Evolutionary conservation across 1,139 yeast genomes (phyloP), one percentile per base, ranked within the genome.

Genomic region (Candida tropicalis): DNA sequence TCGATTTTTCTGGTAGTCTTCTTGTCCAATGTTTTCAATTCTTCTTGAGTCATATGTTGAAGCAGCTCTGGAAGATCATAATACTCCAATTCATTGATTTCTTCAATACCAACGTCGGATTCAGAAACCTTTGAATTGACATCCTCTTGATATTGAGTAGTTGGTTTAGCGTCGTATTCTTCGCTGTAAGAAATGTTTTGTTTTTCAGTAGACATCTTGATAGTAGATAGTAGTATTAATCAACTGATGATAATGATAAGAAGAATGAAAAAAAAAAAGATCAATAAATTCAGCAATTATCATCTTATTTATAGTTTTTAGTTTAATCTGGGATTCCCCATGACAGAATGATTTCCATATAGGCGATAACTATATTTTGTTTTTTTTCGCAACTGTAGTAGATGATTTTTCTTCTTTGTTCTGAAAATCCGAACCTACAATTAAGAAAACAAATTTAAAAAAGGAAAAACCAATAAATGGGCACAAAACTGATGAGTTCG

Each of bases 1-100:
- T 82, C 87, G 38, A 81, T 64, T 51, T 77, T 81, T 44, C 76
- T 55, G 24, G 65, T 64, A 27, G 77, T 66, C 45, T 64, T 67
- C 35, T 58, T 61, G 54, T 78, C 79, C 39, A 71, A 62, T 7
- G 46, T 52, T 35, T 56, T 63, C 34, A 73, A 61, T 48, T 70
- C 76, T 35, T 68, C 75, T 36, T 59, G 64, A 7, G 66, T 47
- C 53, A 66, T 53, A 15, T 56, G 59, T 47, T 55, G 59, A 41
- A 71, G 61, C 9, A 70, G 59, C 29, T 66, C 73, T 2, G 77
- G 76, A 33, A 56, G 46, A 25, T 53, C 50, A 7, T 45, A 35
- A 33, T 50, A 52, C 27, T 49, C 40, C n/a, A 37, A 42, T n/a
- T 28, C 43, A 12, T 13, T 39, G 16, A 35, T 39, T 22, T 33